Base-by-base conservation (phyloP, 1,284 basidiomycete genomes). In the Cryptococcus floricola region DNA sequence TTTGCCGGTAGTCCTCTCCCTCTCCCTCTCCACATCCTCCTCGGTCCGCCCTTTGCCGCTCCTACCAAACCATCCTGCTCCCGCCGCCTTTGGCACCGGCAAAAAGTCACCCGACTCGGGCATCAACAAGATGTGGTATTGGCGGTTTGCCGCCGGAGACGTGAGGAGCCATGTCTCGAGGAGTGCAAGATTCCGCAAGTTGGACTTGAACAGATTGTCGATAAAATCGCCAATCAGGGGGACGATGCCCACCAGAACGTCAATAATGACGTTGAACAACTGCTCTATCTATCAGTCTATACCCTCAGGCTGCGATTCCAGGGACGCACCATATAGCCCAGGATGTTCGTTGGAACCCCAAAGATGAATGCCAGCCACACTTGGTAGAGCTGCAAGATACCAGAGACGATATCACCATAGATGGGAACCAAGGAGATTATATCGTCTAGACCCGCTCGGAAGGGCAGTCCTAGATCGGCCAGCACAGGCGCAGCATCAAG, bases 161-260 rank as follows among this genome's bases (percentile, higher is more conserved):
- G 57, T 56, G 4, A 78, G 66, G 12, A 78, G 70, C 65, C 69
- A 77, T 4, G 59, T 58, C 63, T 78, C 73, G 31, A 73, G 63
- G 2, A 74, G 51, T 10, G 62, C 60, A 25, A 78, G 65, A 60
- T 78, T 78, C 14, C 72, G 68, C 10, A 78, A 60, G 56, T 78
- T 78, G 18, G 72, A 68, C 55, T 78, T 78, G 64, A 73, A 78
- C 23, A 75, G 68, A 59, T 77, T 77, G 65, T 78, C 77, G 46
- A 77, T 62, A 48, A 75, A 63, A 58, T 77, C 76, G 28, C 75
- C 76, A 28, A 78, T 54, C 39, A 75, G 39, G 5, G 76, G 77
- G 8, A 78, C 68, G 42, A 77, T 59, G 25, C 75, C 75, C 3
- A 75, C 72, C 12, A 69, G 52, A n/a, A 69, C 63, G 59, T 78